Evolutionary conservation across 2,329 filamentous ascomycete genomes (phyloP).

Genomic region (Nemania sp.): DNA sequence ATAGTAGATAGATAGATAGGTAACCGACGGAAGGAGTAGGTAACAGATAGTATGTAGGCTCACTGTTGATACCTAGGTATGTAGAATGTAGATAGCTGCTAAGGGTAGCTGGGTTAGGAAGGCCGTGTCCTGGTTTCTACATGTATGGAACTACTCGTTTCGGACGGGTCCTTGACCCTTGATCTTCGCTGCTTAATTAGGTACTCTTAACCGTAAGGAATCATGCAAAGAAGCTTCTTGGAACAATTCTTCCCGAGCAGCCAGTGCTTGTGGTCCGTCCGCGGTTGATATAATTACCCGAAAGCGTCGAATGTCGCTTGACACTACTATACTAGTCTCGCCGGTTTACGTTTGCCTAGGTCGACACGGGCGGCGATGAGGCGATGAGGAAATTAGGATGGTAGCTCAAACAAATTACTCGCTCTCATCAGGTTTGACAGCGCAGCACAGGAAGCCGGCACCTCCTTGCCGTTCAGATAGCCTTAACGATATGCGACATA

Average conservation of each 20-base stretch:
- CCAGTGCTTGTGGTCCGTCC: constrained; percentile 18
- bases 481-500: too few species aligned
- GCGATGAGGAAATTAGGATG: neutral
- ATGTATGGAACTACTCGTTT: too few species aligned
- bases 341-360: neutral
- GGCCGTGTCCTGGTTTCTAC: constrained; percentile 24
- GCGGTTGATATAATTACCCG: constrained; percentile 16
- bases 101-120: constrained; percentile 32
- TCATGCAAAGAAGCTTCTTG: constrained; percentile 39
- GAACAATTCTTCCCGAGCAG: constrained; percentile 29
- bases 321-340: constrained; percentile 4
- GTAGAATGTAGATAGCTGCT: too few species aligned
- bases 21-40: constrained; percentile 11
- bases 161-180: constrained; percentile 25
- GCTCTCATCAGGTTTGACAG: constrained; percentile 24
- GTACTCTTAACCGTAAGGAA: constrained; percentile 28
- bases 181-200: constrained; percentile 16
- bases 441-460: constrained; percentile 7
- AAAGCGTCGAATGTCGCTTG: neutral
- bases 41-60: constrained; percentile 12
- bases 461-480: neutral
- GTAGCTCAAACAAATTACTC: neutral
- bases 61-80: constrained; percentile 1
- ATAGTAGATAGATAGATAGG: neutral
- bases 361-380: neutral